Percentiles rank a stretch among this genome's conserved stretches.
Conservation (phyloP, 352 stramenopile genomes). For the Globisporangium abappressorium region DNA sequence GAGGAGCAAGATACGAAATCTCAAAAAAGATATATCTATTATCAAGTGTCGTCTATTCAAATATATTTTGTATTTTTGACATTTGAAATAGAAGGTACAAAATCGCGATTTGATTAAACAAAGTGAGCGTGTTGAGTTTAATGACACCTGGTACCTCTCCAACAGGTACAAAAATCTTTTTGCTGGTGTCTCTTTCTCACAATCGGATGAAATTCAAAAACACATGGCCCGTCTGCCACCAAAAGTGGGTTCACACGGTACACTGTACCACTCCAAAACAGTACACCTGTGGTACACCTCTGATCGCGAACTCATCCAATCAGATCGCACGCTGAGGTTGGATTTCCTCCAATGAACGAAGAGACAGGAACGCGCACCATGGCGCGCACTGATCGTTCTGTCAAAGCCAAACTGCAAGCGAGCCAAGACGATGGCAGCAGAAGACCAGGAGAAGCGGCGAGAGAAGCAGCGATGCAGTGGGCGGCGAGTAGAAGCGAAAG, state of each 20-base stretch:
- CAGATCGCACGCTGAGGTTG: not conserved
- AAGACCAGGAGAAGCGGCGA: not conserved
- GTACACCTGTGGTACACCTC: not conserved
- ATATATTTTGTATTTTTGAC: not conserved
- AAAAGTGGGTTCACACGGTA: conserved; percentile 17
- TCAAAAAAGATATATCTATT: not conserved
- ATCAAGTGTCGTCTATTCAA: not conserved
- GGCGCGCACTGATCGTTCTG: not conserved
- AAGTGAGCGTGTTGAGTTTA: no score
- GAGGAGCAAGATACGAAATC: not conserved
- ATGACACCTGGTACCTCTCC: not conserved
- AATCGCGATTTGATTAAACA: no score
- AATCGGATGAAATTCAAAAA: conserved; percentile 4
- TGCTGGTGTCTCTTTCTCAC: conserved; percentile 2
- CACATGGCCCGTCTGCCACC: conserved; percentile 4
- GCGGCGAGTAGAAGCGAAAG: conserved; percentile 9
- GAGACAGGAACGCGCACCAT: conserved; percentile 5
- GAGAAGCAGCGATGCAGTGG: conserved; percentile 4
- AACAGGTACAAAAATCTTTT: not conserved
- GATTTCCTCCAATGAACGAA: not conserved
- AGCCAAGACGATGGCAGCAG: not conserved
- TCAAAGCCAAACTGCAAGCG: conserved; percentile 10
- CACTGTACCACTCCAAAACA: not conserved
- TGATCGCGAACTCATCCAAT: not conserved
- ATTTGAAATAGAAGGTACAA: no score